Percentiles rank a stretch among this genome's conserved stretches.
These are phyloP conservation scores for Scortechinia acanthostroma DNA, from an alignment of 2,329 filamentous ascomycete species.

Conservation along the genomic window DNA sequence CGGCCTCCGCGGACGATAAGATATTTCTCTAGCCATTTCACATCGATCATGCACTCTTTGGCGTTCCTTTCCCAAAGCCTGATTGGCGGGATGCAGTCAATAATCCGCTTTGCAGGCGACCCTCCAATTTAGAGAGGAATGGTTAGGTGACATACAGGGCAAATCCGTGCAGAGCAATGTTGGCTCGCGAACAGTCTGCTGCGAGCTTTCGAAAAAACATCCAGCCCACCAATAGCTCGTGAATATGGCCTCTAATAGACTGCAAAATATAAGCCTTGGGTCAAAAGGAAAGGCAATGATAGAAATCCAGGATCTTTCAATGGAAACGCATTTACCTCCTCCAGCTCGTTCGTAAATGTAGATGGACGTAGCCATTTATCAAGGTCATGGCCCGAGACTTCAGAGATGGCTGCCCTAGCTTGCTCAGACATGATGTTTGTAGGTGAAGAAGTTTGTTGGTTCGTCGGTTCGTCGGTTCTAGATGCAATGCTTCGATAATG, in stretches of 20 bases:
- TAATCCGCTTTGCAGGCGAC: background rate
- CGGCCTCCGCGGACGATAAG: slow-evolving; percentile 12
- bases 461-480: no score
- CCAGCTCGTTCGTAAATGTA: slow-evolving; percentile 7
- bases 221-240: slow-evolving; percentile 11
- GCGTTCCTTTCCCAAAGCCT: slow-evolving; percentile 12
- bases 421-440: no score
- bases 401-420: background rate
- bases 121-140: background rate
- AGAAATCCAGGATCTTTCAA: no score
- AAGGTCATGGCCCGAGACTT: slow-evolving; percentile 6
- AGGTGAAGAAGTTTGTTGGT: no score
- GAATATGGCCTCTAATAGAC: slow-evolving; percentile 13
- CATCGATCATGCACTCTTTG: slow-evolving; percentile 10
- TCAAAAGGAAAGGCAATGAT: no score
- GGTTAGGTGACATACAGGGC: slow-evolving; percentile 8
- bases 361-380: slow-evolving; percentile 7
- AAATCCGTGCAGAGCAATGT: slow-evolving; percentile 12
- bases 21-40: slow-evolving; percentile 13
- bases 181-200: slow-evolving; percentile 10
- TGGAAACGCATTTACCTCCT: slow-evolving; percentile 8
- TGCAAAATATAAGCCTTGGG: slow-evolving; percentile 1
- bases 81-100: background rate
- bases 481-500: no score
- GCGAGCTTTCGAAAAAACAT: slow-evolving; percentile 13